Evolutionary conservation across 371 early-diverging fungal genomes (phyloP), one percentile per base, ranked within the genome.

Genomic region (Mycotypha africana): DNA sequence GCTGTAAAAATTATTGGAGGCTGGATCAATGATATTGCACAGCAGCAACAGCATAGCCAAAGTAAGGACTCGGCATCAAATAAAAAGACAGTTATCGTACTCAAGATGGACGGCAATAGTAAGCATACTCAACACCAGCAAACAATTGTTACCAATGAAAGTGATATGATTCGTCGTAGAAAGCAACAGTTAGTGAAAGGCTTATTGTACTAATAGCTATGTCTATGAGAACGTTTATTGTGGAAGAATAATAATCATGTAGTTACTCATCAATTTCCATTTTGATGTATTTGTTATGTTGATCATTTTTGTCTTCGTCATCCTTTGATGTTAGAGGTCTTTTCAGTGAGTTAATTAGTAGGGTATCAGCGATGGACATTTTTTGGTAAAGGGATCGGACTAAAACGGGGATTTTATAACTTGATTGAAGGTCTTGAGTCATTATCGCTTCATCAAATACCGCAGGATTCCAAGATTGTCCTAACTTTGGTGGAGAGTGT

Each of bases 1-100:
- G 81, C 88, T 1, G 69, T 77, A 24, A 58, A 67, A 4, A 74
- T 85, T 0, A 59, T 86, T 33, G 84, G 83, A 4, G 84, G 76
- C 38, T 92, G 93, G 92, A 58, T 86, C 23, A 47, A 47, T 5
- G 70, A 73, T 20, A 37, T 72, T 11, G 58, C 60, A 8, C 30
- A 41, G 11, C 12, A 10, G 16, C 42, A 22, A 25, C 14, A 44
- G 15, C 11, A 32, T 28, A n/a, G 17, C n/a, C 38, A 38, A 20
- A 34, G 26, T 15, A 9, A 25, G 3, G 26, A 44, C n/a, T 15
- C 26, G 22, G 14, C 33, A 8, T 26, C 37, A 10, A 8, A 6
- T 23, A 40, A 15, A 30, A 28, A 19, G 12, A 28, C 30, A 12
- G 36, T 36, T 17, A 20, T 36, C 1, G 12, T 19, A 3, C 10